Evolutionary conservation across 176 grass and related monocot genomes (phyloP), one percentile per base, ranked within the genome.

Genomic region (Aegilops tauschii): DNA sequence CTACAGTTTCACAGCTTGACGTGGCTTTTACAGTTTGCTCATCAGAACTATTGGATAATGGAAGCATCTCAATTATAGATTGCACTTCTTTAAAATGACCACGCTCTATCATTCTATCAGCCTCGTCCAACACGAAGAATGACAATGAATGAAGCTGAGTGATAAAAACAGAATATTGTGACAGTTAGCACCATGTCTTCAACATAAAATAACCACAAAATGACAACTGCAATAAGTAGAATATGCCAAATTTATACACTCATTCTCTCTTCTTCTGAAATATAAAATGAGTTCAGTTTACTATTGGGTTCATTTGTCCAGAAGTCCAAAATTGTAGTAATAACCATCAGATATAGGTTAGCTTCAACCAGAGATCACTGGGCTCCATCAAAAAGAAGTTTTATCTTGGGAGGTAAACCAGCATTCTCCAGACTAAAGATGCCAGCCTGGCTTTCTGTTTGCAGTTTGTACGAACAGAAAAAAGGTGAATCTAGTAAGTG

Each of bases 61-160:
- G 93, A 31, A 98, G 85, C 87, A 95, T 93, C 72, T 98, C 95
- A 61, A 95, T 93, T 80, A 98, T 95, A 88, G 91, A 98, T 83
- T 95, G 95, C 69, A 98, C 83, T 83, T 98, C 95, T 77, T 92
- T 80, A 76, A 95, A 95, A 82, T 98, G 95, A 9, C 95, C 95
- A 28, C 77, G 69, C 78, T 98, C 95, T 68, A 93, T 92, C 93
- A 98, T 98, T 89, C 95, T 91, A 85, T 98, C 95, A 93, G 95
- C 95, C 80, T 98, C 95, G 85, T 98, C 95, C 89, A 98, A 72
- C 69, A 95, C 85, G 20, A 98, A 98, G 88, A 98, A 98, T 71
- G 95, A 98, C 49, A 98, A 87, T 14, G 95, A 98, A 65, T 93
- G 89, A 9, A 98, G 47, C 95, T 97, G 95, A 69, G 47, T 68